Evolutionary conservation across 768 basidiomycete species (phyloP), one percentile per base, ranked within the genome.

Genomic region (Suillus subaureus): DNA sequence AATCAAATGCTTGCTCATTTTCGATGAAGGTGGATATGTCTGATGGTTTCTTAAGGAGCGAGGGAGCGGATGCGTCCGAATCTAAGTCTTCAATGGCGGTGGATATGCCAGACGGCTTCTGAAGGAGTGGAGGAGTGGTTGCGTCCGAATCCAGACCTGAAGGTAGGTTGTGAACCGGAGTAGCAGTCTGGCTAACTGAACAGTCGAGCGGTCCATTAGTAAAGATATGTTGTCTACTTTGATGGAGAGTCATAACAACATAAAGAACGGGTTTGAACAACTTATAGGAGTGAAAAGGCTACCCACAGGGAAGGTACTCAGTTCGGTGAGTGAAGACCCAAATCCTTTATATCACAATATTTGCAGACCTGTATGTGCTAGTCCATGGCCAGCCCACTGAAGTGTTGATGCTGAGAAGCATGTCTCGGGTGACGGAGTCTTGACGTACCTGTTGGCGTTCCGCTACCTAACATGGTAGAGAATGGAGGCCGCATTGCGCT

Each of bases 1-100:
- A 71, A 60, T 78, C 70, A 45, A 78, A 77, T 23, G 69, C 15
- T 40, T 37, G 35, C 33, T 61, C 26, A n/a, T 45, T 16, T 26
- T 28, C 26, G 8, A 28, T 4, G 26, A 12, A 16, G 23, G 49
- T 1, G 15, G 26, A 28, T 52, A 16, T 28, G 8, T 52, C 26
- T 28, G 28, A 52, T 1, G 51, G 15, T 28, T 28, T 52, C 15
- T 52, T 28, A 4, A 28, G 26, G 16, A 52, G 28, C 31, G 26
- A 18, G 26, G 26, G 51, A 52, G 28, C 2, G 26, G 16, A 18
- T 28, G 16, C 16, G 16, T 52, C 28, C 28, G 51, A 51, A 35
- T 35, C 35, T 35, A 35, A 9, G 35, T 35, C 35, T 4, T 35
- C 35, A 35, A 35, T 11, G 35, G 35, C 9, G 9, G 35, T 35